Percentiles rank a stretch among this genome's conserved stretches.
These are phyloP conservation scores for Alopecurus myosuroides DNA, from an alignment of 176 grass and related monocot species.

Conservation along the genomic window DNA sequence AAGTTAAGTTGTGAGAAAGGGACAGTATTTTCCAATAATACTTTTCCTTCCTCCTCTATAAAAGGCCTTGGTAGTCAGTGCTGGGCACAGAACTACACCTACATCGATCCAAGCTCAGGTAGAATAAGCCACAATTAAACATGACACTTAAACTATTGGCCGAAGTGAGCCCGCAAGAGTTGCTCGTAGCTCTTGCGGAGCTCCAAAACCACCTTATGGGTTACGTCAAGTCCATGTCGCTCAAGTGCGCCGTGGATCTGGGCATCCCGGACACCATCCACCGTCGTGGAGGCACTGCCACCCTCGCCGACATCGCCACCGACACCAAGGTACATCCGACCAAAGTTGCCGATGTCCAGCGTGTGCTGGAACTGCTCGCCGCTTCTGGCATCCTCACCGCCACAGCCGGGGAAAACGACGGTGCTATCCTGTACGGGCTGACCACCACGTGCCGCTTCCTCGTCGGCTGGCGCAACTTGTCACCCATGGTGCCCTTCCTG, in stretches of 20 bases:
- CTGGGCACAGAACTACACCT: too few species aligned
- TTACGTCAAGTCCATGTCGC: neutral
- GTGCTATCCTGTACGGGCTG: neutral
- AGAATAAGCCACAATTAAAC: too few species aligned
- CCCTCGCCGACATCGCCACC: neutral
- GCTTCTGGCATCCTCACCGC: conserved; percentile 11
- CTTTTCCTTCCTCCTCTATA: too few species aligned
- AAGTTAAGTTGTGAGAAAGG: too few species aligned
- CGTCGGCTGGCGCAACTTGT: neutral
- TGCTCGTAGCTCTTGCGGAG: too few species aligned
- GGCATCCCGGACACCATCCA: neutral
- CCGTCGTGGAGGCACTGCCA: neutral
- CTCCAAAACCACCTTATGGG: too few species aligned
- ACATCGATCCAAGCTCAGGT: too few species aligned
- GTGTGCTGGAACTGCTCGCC: conserved; percentile 9
- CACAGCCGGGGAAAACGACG: neutral
- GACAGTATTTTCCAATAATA: too few species aligned
- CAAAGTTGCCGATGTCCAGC: neutral
- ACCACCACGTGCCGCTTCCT: conserved; percentile 23
- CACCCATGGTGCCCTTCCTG: neutral
- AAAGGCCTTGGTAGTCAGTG: too few species aligned
- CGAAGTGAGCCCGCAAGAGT: too few species aligned
- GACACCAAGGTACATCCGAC: too few species aligned
- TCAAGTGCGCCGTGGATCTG: neutral
- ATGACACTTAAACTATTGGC: too few species aligned